Evolutionary conservation across 805 yeast genomes (phyloP), one percentile per base, ranked within the genome.

Genomic region (Metschnikowia cubensis): DNA sequence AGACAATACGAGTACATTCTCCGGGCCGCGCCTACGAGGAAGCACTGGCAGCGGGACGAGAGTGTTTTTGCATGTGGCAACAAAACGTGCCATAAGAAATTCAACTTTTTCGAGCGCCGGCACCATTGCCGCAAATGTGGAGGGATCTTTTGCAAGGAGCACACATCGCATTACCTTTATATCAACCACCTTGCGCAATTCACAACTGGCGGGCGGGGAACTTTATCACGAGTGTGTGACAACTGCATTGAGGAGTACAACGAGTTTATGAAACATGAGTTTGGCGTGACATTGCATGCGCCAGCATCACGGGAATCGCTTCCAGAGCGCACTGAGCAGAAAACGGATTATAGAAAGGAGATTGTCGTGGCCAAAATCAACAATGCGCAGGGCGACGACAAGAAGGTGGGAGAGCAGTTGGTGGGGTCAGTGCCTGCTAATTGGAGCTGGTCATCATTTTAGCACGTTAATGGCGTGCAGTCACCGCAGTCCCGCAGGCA

Each of bases 91-190:
- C 71, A 76, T 46, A 80, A 77, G 59, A 63, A 74, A 15, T 91
- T 92, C 69, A 84, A 90, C 35, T 83, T 84, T 59, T 85, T 83
- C 72, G 96, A 79, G 64, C 79, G 91, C 59, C 77, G 84, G 55
- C 96, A 87, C 62, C 96, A 87, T 70, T 87, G 96, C 64, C 79
- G 96, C 48, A 84, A 84, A 63, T 87, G 96, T 66, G 96, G 96
- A 35, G 89, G 86, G 37, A 80, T 87, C 18, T 87, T 81, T 60
- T 87, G 96, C 65, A 80, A 82, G 33, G 81, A 78, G 52, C 91
- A 88, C 65, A 76, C 84, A 3, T 70, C 77, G 6, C 84, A 81
- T 59, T 71, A 71, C 70, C 64, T 80, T 54, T 74, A 82, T 68
- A 72, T 81, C 61, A 72, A 83, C 62, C 70, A 76, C 59, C 64